Percentiles rank a stretch among this genome's conserved stretches.
Conservation (phyloP, 768 basidiomycete genomes). For the Collybia mongolica region DNA sequence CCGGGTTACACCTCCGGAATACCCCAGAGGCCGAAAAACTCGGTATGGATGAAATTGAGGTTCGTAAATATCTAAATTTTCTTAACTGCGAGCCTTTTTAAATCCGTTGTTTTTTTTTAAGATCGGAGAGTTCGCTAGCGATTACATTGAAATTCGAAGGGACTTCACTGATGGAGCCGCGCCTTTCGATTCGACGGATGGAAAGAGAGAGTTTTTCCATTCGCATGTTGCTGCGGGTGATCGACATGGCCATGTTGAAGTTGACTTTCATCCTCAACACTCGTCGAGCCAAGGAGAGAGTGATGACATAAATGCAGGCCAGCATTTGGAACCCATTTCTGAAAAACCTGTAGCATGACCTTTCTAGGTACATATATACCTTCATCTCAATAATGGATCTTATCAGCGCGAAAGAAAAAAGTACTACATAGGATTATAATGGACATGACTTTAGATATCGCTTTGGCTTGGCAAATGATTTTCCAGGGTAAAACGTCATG, state of each 20-base stretch:
- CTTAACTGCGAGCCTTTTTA: neutral
- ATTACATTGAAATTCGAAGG: constrained; percentile 69
- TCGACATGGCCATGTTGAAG: constrained; percentile 36
- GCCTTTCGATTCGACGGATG: constrained; percentile 30
- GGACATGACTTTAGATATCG: too few relatives aligned
- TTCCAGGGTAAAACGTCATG: constrained; percentile 12
- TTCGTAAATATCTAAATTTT: constrained; percentile 24
- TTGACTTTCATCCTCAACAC: constrained; percentile 17
- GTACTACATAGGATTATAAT: neutral
- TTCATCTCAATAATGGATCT: constrained; percentile 5
- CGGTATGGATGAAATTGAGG: constrained; percentile 75
- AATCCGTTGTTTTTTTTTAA: constrained; percentile 17
- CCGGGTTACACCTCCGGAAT: constrained; percentile 54
- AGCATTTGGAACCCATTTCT: constrained; percentile 19
- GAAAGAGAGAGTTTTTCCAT: constrained; percentile 17
- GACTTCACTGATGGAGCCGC: constrained; percentile 58
- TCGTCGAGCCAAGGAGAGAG: constrained; percentile 5
- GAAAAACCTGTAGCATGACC: constrained; percentile 22
- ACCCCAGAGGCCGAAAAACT: constrained; percentile 56
- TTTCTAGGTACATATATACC: constrained; percentile 12
- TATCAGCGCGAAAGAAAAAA: constrained; percentile 6
- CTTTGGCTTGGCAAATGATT: constrained; percentile 1
- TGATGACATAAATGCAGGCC: constrained; percentile 7
- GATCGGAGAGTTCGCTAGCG: constrained; percentile 70
- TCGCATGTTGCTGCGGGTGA: constrained; percentile 33